Evolutionary conservation across 2,329 filamentous ascomycete species (phyloP).

Genomic region (Ophiostoma quercus): DNA sequence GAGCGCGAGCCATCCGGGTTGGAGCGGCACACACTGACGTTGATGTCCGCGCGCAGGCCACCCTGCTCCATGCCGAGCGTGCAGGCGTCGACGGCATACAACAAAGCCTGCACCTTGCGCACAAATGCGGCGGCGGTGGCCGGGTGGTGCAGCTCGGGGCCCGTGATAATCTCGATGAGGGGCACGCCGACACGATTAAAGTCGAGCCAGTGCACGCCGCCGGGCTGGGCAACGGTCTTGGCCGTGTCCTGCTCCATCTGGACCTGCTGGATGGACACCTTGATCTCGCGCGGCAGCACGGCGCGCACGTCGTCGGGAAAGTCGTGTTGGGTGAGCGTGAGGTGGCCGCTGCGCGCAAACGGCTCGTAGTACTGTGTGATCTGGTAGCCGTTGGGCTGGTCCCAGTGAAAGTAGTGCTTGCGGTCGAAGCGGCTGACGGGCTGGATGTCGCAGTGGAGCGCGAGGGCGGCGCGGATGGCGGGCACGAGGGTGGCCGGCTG

Average conservation of each 20-base stretch:
- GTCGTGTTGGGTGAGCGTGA: conserved; percentile 53
- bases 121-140: conserved; percentile 83
- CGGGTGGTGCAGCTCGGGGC: conserved; percentile 81
- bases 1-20: neutral
- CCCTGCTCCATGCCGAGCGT: conserved; percentile 90
- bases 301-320: conserved; percentile 73
- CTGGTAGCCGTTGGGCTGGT: conserved; percentile 93
- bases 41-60: conserved; percentile 87
- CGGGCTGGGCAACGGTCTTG: conserved; percentile 78
- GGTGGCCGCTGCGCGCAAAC: conserved; percentile 62
- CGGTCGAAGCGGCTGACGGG: conserved; percentile 78
- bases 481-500: conserved; percentile 79
- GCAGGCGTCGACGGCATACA: conserved; percentile 77
- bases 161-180: conserved; percentile 90
- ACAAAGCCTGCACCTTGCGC: conserved; percentile 75
- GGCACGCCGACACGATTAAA: conserved; percentile 91
- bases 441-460: conserved; percentile 75
- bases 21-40: conserved; percentile 66
- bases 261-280: conserved; percentile 82
- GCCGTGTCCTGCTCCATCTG: conserved; percentile 98
- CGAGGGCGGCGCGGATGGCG: conserved; percentile 82
- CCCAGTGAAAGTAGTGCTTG: conserved; percentile 99
- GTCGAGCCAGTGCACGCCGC: conserved; percentile 72
- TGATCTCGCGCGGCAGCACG: conserved; percentile 64
- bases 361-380: conserved; percentile 92